These are phyloP conservation scores for Ustilaginoidea virens DNA, from an alignment of 2,329 filamentous ascomycete genomes.

Conservation along the genomic window DNA sequence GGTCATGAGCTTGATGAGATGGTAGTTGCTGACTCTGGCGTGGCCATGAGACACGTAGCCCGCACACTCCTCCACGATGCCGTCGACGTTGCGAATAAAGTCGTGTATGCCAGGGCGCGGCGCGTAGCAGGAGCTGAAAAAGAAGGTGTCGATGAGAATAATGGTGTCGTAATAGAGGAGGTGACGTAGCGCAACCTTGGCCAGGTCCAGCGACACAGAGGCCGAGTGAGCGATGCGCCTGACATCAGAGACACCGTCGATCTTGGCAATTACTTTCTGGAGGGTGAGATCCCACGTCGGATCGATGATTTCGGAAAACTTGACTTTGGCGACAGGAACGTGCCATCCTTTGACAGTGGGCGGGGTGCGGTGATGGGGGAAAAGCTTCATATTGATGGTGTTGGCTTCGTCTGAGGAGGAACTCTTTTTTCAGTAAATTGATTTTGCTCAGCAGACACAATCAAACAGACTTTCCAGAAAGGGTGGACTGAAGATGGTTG, in stretches of 20 bases:
- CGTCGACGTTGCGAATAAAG: conserved; percentile 60
- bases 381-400: conserved; percentile 91
- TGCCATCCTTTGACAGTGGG: conserved; percentile 74
- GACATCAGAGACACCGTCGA: conserved; percentile 85
- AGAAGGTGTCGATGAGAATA: conserved; percentile 84
- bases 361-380: conserved; percentile 65
- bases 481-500: not conserved
- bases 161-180: conserved; percentile 88
- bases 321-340: conserved; percentile 65
- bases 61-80: conserved; percentile 73
- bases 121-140: conserved; percentile 84
- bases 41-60: conserved; percentile 53
- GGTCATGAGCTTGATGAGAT: conserved; percentile 71
- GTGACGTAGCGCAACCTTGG: conserved; percentile 74
- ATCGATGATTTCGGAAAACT: conserved; percentile 46
- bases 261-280: conserved; percentile 64
- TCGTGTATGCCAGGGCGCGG: conserved; percentile 60
- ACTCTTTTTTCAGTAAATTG: too few relatives aligned
- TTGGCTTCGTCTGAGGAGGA: conserved; percentile 61
- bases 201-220: conserved; percentile 74
- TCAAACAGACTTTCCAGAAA: not conserved
- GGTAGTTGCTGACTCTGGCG: conserved; percentile 37
- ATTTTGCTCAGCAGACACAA: not conserved
- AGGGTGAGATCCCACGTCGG: conserved; percentile 64
- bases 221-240: conserved; percentile 73